Base-by-base conservation (phyloP, 768 basidiomycete genomes). In the Punctularia strigosozonata region DNA sequence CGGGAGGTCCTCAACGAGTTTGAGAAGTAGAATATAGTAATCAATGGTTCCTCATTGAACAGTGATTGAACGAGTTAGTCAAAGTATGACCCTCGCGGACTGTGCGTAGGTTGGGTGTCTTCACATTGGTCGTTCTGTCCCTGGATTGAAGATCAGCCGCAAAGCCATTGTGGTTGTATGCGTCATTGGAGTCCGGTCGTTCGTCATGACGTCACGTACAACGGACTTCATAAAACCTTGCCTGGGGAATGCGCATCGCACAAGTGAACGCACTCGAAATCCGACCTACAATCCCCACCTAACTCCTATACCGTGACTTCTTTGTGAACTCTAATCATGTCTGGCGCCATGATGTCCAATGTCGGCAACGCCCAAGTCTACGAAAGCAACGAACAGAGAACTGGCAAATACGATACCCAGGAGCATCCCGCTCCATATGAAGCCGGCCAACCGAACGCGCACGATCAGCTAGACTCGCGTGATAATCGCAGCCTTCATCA, bases 301-400 rank as follows among this genome's bases (percentile, higher is more conserved):
- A 17, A 24, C 24, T 23, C 19, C 21, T 24, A 28, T 17, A 26
- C 8, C 6, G 2, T 18, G 21, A 41, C 13, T 38, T 20, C 17
- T 21, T 17, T 33, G 31, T 20, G 13, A 13, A 6, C 25, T 21
- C 21, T 39, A 25, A 47, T 32, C 36, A 50, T 50, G 46, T 50
- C 50, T 24, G 49, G 46, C 37, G 48, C 68, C 43, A 72, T 73
- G 69, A 63, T 64, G 50, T 71, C 71, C 34, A 66, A 65, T 38
- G 65, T 66, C 31, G 69, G 68, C n/a, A 68, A 65, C 44, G 48
- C 59, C 2, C 70, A 71, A 22, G 55, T 66, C 30, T 67, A 72
- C 52, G 58, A 68, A 31, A 66, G 56, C 34, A 59, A 62, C 17
- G 70, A 73, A 37, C 70, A 73, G 46, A 64, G 64, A 69, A 66